These are phyloP conservation scores for Coniochaeta sp. DNA, from an alignment of 2,329 filamentous ascomycete species.

Conservation along the genomic window DNA sequence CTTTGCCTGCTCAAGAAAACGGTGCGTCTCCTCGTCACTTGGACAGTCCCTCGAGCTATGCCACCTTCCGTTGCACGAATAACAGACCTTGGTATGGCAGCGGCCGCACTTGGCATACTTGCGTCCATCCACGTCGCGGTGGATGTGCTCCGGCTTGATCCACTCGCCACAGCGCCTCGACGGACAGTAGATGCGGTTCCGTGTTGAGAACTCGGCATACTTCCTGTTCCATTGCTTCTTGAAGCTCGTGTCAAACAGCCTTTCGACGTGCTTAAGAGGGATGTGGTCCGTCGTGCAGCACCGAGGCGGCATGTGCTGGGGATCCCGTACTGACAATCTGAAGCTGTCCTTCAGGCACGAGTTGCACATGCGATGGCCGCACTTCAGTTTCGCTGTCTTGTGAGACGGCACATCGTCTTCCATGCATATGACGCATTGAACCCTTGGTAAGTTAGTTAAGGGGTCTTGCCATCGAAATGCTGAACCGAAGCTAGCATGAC, in stretches of 20 bases:
- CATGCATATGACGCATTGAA: slow-evolving; percentile 66
- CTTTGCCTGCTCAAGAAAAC: slow-evolving; percentile 57
- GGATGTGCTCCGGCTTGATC: slow-evolving; percentile 68
- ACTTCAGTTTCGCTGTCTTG: slow-evolving; percentile 64
- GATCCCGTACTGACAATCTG: slow-evolving; percentile 66
- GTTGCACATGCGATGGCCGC: slow-evolving; percentile 76
- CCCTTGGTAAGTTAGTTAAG: slow-evolving; percentile 30
- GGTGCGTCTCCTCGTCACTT: slow-evolving; percentile 57
- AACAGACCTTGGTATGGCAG: slow-evolving; percentile 71
- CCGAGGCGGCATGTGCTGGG: slow-evolving; percentile 74
- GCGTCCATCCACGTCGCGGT: slow-evolving; percentile 46
- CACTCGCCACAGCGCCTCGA: slow-evolving; percentile 65
- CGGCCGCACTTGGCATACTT: slow-evolving; percentile 62
- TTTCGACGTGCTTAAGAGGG: slow-evolving; percentile 66
- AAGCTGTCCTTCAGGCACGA: slow-evolving; percentile 69
- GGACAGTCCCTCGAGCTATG: slow-evolving; percentile 65
- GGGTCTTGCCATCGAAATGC: neutral
- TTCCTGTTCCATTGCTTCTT: slow-evolving; percentile 76
- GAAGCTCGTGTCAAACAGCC: slow-evolving; percentile 64
- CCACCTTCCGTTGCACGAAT: slow-evolving; percentile 64
- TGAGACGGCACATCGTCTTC: slow-evolving; percentile 53
- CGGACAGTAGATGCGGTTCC: slow-evolving; percentile 73
- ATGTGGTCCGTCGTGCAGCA: slow-evolving; percentile 73
- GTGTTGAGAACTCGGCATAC: slow-evolving; percentile 67
- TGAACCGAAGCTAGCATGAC: slow-evolving; percentile 5